These are phyloP conservation scores for Metschnikowia reukaufii DNA, from an alignment of 805 yeast species.

Conservation along the genomic window DNA sequence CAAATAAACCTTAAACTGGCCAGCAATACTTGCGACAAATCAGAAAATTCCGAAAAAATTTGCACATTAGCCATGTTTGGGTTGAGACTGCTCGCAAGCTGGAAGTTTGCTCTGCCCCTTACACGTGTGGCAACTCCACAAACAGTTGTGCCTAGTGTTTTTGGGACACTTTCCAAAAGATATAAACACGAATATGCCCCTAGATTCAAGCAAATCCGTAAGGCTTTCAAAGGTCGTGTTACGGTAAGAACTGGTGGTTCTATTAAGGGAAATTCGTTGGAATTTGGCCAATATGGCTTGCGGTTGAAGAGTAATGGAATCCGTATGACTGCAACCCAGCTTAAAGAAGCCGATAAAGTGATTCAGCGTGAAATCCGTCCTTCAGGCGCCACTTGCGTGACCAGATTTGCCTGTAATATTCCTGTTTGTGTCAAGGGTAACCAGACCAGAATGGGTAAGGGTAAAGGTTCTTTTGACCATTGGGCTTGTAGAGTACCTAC, in stretches of 20 bases:
- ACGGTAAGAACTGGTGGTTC: constrained; percentile 95
- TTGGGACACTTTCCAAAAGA: constrained; percentile 26
- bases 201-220: constrained; percentile 61
- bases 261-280: constrained; percentile 77
- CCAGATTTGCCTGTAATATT: constrained; percentile 78
- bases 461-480: constrained; percentile 96
- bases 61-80: constrained; percentile 10
- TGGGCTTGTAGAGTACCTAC: constrained; percentile 98
- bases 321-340: constrained; percentile 81
- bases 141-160: neutral
- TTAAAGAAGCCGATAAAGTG: constrained; percentile 87
- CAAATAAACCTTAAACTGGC: neutral
- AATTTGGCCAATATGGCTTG: constrained; percentile 81
- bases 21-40: neutral
- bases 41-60: no score
- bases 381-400: constrained; percentile 68
- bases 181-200: constrained; percentile 77
- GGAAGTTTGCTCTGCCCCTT: neutral
- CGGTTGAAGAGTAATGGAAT: constrained; percentile 87
- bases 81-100: constrained; percentile 5
- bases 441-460: constrained; percentile 99
- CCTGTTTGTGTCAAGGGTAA: constrained; percentile 97
- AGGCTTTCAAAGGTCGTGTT: constrained; percentile 92
- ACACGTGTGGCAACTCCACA: constrained; percentile 1
- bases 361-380: constrained; percentile 83